Evolutionary conservation across 1,139 yeast species (phyloP).

Genomic region (Sugiyamaella xylanicola): DNA sequence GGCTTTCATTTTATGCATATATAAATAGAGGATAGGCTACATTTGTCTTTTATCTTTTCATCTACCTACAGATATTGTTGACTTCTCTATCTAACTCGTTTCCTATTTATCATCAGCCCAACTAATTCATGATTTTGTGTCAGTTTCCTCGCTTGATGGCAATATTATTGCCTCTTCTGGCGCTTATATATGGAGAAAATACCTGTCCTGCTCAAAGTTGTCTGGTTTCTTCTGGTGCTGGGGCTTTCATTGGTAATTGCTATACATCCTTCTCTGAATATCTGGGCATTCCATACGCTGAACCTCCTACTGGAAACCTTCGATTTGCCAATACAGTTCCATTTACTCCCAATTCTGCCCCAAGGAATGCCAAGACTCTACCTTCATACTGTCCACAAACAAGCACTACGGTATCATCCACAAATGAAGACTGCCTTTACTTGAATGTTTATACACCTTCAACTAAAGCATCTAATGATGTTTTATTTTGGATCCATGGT

Average conservation of each 20-base stretch:
- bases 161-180: conserved; percentile 1
- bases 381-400: conserved; percentile 34
- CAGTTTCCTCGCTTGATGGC: conserved; percentile 7
- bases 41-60: not conserved
- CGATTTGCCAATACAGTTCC: conserved; percentile 6
- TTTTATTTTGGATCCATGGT: conserved; percentile 46
- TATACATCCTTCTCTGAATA: conserved; percentile 6
- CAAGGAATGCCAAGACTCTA: conserved; percentile 1
- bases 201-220: conserved; percentile 6
- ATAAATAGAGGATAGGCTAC: too few species aligned
- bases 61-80: not conserved
- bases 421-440: conserved; percentile 36
- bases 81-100: not conserved
- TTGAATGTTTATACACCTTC: conserved; percentile 37
- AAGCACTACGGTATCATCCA: conserved; percentile 7
- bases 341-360: not conserved
- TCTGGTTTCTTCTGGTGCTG: not conserved
- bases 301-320: conserved; percentile 13
- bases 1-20: too few species aligned
- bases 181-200: conserved; percentile 2
- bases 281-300: conserved; percentile 15
- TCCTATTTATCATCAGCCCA: not conserved
- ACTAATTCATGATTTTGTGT: not conserved
- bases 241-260: conserved; percentile 8
- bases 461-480: conserved; percentile 21